These are phyloP conservation scores for Cordyceps javanica DNA, from an alignment of 2,329 filamentous ascomycete genomes.

Conservation along the genomic window DNA sequence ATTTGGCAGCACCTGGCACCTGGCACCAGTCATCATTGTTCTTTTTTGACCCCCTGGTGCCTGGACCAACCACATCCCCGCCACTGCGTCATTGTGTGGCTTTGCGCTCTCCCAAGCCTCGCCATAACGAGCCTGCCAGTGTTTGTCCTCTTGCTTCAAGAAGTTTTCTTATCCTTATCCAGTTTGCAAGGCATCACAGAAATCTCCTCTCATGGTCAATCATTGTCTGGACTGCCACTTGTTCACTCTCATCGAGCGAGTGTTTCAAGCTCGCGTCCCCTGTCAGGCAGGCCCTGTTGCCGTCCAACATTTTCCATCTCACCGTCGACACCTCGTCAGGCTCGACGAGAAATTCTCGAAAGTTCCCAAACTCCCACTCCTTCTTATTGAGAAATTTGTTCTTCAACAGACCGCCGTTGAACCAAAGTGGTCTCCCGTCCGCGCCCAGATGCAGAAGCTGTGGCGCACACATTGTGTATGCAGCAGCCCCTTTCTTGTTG, in stretches of 20 bases:
- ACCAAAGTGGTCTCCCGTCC: not conserved
- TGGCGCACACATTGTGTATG: not conserved
- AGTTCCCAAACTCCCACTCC: not conserved
- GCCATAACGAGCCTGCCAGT: too few relatives aligned
- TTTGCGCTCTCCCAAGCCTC: not conserved
- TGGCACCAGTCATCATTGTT: not conserved
- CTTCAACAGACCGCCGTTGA: not conserved
- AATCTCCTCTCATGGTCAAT: not conserved
- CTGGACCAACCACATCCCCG: not conserved
- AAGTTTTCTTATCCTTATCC: not conserved
- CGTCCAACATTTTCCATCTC: not conserved
- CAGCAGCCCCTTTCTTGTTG: not conserved
- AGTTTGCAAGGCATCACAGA: not conserved
- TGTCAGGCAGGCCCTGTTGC: constrained; percentile 1
- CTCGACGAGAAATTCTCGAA: not conserved
- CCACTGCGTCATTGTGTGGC: not conserved
- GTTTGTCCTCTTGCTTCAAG: too few relatives aligned
- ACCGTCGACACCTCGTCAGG: not conserved
- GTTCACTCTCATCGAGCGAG: not conserved
- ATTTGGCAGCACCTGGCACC: too few relatives aligned
- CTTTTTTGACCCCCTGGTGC: not conserved
- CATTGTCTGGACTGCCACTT: not conserved
- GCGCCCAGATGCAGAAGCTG: not conserved
- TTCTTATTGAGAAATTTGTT: constrained; percentile 1
- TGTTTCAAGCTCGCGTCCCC: not conserved